Percentiles rank a stretch among this genome's conserved stretches.
Evolutionary conservation across 371 early-diverging fungal genomes (phyloP).

Genomic region (Actinomucor elegans): DNA sequence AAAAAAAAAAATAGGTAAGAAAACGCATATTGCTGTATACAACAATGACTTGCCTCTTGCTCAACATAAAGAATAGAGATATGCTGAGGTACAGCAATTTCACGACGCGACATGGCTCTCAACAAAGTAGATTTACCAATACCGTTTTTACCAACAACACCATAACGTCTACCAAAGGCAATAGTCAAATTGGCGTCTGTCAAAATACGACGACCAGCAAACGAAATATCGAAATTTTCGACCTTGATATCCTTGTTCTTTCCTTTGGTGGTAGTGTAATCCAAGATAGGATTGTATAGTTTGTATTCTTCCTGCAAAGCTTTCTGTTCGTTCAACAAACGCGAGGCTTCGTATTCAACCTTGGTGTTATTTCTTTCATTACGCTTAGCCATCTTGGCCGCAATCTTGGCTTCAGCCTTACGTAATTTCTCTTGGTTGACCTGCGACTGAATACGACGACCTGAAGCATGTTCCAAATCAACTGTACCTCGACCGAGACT

Average conservation of each 20-base stretch:
- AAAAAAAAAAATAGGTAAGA: too few relatives aligned
- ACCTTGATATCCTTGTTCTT: conserved; percentile 93
- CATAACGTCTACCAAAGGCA: conserved; percentile 89
- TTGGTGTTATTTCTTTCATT: conserved; percentile 60
- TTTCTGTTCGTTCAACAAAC: conserved; percentile 73
- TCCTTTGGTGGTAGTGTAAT: conserved; percentile 82
- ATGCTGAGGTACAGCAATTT: conserved; percentile 85
- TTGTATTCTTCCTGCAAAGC: conserved; percentile 68
- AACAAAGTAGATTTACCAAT: conserved; percentile 97
- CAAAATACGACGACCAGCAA: conserved; percentile 93
- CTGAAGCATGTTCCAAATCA: conserved; percentile 70
- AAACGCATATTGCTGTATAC: too few relatives aligned
- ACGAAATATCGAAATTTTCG: conserved; percentile 95
- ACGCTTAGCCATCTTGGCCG: conserved; percentile 87
- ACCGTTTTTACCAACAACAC: conserved; percentile 99
- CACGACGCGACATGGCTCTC: conserved; percentile 88
- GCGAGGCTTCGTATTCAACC: conserved; percentile 75
- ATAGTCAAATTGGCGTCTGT: conserved; percentile 83
- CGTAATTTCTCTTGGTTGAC: conserved; percentile 90
- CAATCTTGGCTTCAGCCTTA: conserved; percentile 92
- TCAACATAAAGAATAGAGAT: conserved; percentile 95
- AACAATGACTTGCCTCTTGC: conserved; percentile 92
- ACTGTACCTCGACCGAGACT: conserved; percentile 41
- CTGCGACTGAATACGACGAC: conserved; percentile 74
- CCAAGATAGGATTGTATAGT: conserved; percentile 80